Evolutionary conservation across 495 filamentous ascomycete species (phyloP).

Genomic region (Cairneyella variabilis): DNA sequence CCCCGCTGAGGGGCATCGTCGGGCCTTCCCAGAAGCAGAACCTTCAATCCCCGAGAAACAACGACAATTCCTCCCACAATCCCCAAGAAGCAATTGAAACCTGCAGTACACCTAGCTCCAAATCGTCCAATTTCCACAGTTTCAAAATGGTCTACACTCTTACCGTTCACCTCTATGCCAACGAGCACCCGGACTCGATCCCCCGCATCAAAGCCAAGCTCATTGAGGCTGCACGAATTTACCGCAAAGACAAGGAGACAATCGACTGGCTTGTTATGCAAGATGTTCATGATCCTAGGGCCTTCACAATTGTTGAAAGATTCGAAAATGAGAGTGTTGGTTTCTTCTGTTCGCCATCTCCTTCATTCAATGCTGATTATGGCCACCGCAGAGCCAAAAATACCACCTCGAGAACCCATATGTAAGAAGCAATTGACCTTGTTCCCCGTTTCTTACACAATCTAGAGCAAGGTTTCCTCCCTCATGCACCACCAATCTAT

Average conservation of each 20-base stretch:
- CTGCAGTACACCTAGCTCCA: not conserved
- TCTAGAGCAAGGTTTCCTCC: too few species aligned
- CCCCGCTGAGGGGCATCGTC: too few species aligned
- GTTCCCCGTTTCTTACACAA: too few species aligned
- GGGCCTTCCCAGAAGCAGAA: too few species aligned
- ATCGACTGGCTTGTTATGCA: constrained; percentile 68
- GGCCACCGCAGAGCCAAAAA: constrained; percentile 51
- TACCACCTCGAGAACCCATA: constrained; percentile 65
- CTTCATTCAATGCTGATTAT: too few species aligned
- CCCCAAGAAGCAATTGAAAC: not conserved
- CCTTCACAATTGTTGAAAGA: constrained; percentile 68
- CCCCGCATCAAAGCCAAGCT: constrained; percentile 61
- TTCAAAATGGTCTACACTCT: constrained; percentile 52
- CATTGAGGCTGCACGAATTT: constrained; percentile 60
- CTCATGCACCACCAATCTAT: too few species aligned
- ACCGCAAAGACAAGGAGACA: constrained; percentile 64
- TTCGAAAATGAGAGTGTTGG: constrained; percentile 52
- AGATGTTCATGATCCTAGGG: constrained; percentile 55
- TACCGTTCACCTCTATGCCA: constrained; percentile 60
- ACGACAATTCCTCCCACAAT: too few species aligned
- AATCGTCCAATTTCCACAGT: not conserved
- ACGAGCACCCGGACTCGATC: constrained; percentile 55
- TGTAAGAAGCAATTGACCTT: not conserved
- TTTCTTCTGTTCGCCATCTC: too few species aligned
- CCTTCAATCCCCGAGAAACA: too few species aligned